A percentile compares a stretch with the other conserved stretches of the same genome.
These are phyloP conservation scores for Populus ilicifolia DNA, from an alignment of 345 rosid genomes.

Conservation along the genomic window DNA sequence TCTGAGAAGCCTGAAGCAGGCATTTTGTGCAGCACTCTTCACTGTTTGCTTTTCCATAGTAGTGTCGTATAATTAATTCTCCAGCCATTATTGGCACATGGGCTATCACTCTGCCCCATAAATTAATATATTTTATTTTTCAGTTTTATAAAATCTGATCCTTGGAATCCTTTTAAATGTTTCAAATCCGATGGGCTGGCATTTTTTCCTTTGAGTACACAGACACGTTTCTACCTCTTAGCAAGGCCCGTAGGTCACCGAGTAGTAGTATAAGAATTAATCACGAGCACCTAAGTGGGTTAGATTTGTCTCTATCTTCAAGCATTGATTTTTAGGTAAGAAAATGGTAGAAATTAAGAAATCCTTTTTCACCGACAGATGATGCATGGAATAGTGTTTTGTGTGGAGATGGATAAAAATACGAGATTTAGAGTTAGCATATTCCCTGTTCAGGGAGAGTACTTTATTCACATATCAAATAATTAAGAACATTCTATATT, in stretches of 20 bases:
- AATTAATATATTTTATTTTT: background rate
- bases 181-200: background rate
- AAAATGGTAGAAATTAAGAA: background rate
- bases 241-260: too few species aligned
- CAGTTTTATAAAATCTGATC: too few species aligned
- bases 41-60: background rate
- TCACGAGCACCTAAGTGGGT: background rate
- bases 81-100: constrained; percentile 7
- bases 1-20: background rate
- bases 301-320: background rate
- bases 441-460: background rate
- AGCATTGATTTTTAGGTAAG: background rate
- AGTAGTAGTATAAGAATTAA: too few species aligned
- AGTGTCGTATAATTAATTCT: background rate
- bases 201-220: too few species aligned
- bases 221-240: too few species aligned
- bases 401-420: background rate
- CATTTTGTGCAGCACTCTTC: background rate
- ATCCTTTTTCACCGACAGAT: background rate
- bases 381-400: background rate
- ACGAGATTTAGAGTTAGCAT: background rate
- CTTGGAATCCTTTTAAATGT: too few species aligned
- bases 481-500: background rate
- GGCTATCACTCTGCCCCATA: background rate
- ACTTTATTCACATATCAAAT: too few species aligned